Base-by-base conservation (phyloP, 345 rosid genomes). In the Bruguiera parviflora region DNA sequence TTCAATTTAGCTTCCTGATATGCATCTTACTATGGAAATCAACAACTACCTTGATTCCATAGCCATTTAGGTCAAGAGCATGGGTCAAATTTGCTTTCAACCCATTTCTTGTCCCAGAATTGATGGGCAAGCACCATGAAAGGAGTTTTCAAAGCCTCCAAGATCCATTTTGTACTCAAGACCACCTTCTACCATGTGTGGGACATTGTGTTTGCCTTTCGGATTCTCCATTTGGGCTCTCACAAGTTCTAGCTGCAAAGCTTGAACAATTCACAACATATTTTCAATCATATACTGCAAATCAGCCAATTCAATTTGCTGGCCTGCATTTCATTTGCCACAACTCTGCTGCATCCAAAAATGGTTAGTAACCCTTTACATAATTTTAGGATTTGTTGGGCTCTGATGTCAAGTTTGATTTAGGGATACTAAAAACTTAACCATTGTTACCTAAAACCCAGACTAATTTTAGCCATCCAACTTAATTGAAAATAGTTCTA, bases 231-330 rank as follows among this genome's bases (percentile, higher is more conserved):
- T 56, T 13, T 20, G n/a, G 71, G 53, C 53, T 56, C 6, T 37
- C 63, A 22, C 25, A 3, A 2, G 32, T 67, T 33, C 33, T n/a
- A 3, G 21, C n/a, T 55, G 21, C 22, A 51, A 47, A 32, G 58
- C 25, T 65, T 65, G 58, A 25, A 65, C 5, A 67, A 6, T 21
- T 19, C 3, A 4, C 1, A 24, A 32, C 71, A 67, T 24, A 15
- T 53, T 49, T 63, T 35, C 20, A 63, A 39, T 24, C 32, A 39
- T 63, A 20, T 27, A 31, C 53, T 49, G 9, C 53, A 57, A 8
- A 37, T 67, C 16, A 56, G 53, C 53, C 53, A 37, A 18, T 33
- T 67, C 71, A 7, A 10, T 33, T 67, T 55, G 63, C 11, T 51
- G 27, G 43, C 55, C 53, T 29, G 28, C 39, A 28, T 65, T 65